Percentiles rank a stretch among this genome's conserved stretches.
Evolutionary conservation across 2,329 filamentous ascomycete species (phyloP).

Genomic region (Moelleriella libera): DNA sequence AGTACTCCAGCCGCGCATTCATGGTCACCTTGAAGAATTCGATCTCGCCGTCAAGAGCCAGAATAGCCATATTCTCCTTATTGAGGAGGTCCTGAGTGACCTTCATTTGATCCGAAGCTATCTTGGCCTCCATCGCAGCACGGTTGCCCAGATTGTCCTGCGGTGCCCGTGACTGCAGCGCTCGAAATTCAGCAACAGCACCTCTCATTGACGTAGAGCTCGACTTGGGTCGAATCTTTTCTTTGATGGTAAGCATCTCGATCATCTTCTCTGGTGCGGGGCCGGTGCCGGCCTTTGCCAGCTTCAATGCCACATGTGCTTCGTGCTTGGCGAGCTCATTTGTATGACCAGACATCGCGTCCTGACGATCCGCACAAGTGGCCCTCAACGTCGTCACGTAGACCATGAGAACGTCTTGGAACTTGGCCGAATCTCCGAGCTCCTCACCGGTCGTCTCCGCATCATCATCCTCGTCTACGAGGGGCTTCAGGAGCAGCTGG

Average conservation of each 20-base stretch:
- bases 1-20: constrained; percentile 80
- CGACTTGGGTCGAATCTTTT: constrained; percentile 30
- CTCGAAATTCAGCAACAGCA: constrained; percentile 55
- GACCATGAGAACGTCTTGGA: constrained; percentile 78
- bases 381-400: constrained; percentile 70
- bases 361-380: constrained; percentile 64
- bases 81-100: constrained; percentile 39
- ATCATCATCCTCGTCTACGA: constrained; percentile 70
- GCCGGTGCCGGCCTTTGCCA: constrained; percentile 50
- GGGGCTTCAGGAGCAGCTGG: constrained; percentile 54
- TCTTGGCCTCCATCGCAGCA: constrained; percentile 52
- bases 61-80: constrained; percentile 34
- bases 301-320: constrained; percentile 41
- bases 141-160: constrained; percentile 17
- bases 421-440: constrained; percentile 73
- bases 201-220: constrained; percentile 53
- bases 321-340: constrained; percentile 67
- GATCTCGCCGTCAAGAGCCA: constrained; percentile 51
- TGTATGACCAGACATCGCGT: constrained; percentile 61
- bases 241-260: constrained; percentile 33
- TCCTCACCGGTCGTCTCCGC: constrained; percentile 75
- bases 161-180: constrained; percentile 34
- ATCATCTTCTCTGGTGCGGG: constrained; percentile 53
- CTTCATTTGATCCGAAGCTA: constrained; percentile 50
- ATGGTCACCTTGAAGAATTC: constrained; percentile 64